Evolutionary conservation across 257 asterid species (phyloP), one percentile per base, ranked within the genome.

Genomic region (Prunella vulgaris): DNA sequence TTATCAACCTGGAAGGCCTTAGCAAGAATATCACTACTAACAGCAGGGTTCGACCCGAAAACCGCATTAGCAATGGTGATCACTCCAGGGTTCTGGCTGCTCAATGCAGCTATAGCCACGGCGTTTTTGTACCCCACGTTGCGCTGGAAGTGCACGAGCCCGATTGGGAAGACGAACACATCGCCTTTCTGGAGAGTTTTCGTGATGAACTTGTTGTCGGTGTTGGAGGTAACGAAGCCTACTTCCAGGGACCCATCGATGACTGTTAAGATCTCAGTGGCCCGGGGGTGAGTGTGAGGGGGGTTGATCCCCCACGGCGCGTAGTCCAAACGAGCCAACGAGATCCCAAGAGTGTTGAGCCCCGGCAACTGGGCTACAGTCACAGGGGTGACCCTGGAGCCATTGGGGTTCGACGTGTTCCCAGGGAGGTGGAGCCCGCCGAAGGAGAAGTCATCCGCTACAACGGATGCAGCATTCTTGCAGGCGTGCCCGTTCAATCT

Each of bases 231-330:
- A 8, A 82, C 78, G 5, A 83, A 83, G 3, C 85, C 87, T 0
- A 80, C 80, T 46, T 73, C 62, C 1, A 78, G 67, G 2, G 77
- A 25, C 2, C 87, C 85, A 35, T 83, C 85, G 0, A 80, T 59
- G n/a, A 83, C 80, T 0, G 75, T 67, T 59, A 80, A 32, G 66
- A 83, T 61, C 33, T 83, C 84, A 1, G 84, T 52, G 9, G 80
- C 85, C 6, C 84, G 38, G 1, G 85, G 82, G 59, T 83, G 88
- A 7, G 63, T 30, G 51, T 78, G 88, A 4, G 80, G 86, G 5
- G 82, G 82, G 64, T 57, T 60, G 77, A 77, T n/a, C 10, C 86
- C 86, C 9, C 53, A 24, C 3, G 74, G 77, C 4, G 75, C 81
- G 13, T 68, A 71, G 42, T 81, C 86, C 0, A 38, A 30, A 0